phyloP scores from a whole-genome alignment of 1,139 yeast species.

The Yamadazyma diddensiae region DNA sequence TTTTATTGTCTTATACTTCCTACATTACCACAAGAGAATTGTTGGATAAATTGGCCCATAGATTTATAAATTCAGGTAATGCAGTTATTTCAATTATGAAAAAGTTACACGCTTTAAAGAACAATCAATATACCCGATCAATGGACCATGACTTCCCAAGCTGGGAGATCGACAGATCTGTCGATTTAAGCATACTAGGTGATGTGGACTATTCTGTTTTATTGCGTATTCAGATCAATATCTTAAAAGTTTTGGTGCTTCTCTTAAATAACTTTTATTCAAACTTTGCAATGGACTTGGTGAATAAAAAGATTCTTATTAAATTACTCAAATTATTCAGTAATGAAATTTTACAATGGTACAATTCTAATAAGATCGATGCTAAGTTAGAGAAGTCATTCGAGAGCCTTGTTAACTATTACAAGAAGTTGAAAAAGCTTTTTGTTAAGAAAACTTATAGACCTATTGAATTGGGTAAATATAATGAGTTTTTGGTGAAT shows the following conservation, averaged over 20 bases:
- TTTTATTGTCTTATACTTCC: constrained; percentile 41
- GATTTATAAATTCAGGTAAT: constrained; percentile 46
- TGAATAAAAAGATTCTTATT: constrained; percentile 59
- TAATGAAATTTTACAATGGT: constrained; percentile 73
- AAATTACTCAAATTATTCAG: constrained; percentile 69
- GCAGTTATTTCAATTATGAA: constrained; percentile 49
- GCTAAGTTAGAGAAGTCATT: constrained; percentile 39
- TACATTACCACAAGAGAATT: constrained; percentile 43
- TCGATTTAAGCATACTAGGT: constrained; percentile 38
- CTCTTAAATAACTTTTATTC: constrained; percentile 71
- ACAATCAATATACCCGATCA: constrained; percentile 6
- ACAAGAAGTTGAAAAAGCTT: constrained; percentile 65
- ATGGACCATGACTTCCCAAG: constrained; percentile 37
- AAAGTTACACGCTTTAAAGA: constrained; percentile 17
- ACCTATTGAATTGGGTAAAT: constrained; percentile 49
- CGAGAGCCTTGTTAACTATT: constrained; percentile 53
- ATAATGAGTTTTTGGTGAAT: constrained; percentile 35
- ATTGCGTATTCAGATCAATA: constrained; percentile 76
- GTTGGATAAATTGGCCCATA: constrained; percentile 41
- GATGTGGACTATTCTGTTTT: constrained; percentile 54
- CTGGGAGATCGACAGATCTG: constrained; percentile 47
- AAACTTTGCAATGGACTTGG: constrained; percentile 70
- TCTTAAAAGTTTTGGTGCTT: constrained; percentile 71
- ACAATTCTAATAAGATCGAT: constrained; percentile 47
- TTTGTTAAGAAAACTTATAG: constrained; percentile 80